phyloP scores from a whole-genome alignment of 306 rosid species.

The Vigna trinervia region DNA sequence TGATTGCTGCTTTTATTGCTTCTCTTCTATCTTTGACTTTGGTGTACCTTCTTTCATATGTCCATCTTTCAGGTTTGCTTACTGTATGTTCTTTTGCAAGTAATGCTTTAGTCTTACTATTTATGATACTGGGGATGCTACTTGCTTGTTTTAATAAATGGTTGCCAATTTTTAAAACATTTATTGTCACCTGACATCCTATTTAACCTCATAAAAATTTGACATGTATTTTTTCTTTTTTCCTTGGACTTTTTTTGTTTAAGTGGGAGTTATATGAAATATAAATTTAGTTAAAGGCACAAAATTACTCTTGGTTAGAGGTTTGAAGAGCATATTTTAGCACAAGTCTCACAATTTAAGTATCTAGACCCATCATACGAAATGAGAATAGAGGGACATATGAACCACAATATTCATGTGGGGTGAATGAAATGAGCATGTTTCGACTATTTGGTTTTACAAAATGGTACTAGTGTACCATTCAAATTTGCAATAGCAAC shows the following conservation, averaged over 20 bases:
- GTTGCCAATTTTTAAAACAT: background rate
- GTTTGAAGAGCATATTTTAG: background rate
- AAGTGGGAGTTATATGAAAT: background rate
- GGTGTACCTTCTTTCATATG: slow-evolving; percentile 89
- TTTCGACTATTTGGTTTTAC: background rate
- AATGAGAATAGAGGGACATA: background rate
- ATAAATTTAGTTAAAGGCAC: background rate
- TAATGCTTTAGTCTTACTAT: slow-evolving; percentile 28
- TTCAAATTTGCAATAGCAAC: background rate
- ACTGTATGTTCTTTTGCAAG: slow-evolving; percentile 14
- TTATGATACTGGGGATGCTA: background rate
- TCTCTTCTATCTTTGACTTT: slow-evolving; percentile 69
- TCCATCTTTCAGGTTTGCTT: slow-evolving; percentile 90
- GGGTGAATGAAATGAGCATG: background rate
- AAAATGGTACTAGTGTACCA: background rate
- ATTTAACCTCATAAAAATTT: slow-evolving; percentile 6
- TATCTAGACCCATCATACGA: background rate
- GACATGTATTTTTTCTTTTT: background rate
- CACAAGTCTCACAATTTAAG: background rate
- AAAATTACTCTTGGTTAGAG: background rate
- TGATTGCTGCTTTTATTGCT: slow-evolving; percentile 69
- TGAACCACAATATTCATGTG: background rate
- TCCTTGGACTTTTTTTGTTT: background rate
- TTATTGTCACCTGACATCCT: background rate
- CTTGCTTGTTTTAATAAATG: slow-evolving; percentile 32